Evolutionary conservation across 768 basidiomycete genomes (phyloP).

Genomic region (Chiua virens): DNA sequence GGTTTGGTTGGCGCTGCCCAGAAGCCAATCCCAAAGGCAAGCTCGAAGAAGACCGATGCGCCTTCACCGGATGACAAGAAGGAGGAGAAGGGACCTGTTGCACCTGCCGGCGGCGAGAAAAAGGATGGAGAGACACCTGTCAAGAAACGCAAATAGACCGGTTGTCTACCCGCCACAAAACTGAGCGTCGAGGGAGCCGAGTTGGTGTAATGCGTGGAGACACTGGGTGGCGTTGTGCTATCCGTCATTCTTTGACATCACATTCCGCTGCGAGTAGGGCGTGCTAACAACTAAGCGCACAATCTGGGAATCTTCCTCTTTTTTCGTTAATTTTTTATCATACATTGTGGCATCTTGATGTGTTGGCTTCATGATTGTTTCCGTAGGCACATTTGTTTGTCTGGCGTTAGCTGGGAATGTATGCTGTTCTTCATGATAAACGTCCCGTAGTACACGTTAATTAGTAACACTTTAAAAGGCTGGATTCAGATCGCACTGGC

Average conservation of each 20-base stretch:
- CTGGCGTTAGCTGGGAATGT: constrained; percentile 22
- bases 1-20: constrained; percentile 74
- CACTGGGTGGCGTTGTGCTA: constrained; percentile 5
- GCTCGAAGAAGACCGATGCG: constrained; percentile 73
- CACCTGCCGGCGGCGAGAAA: constrained; percentile 72
- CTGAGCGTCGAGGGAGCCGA: background rate
- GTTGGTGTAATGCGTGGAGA: constrained; percentile 10
- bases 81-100: constrained; percentile 62
- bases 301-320: background rate
- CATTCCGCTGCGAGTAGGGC: constrained; percentile 9
- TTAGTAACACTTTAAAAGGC: too few species aligned
- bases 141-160: constrained; percentile 72
- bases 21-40: constrained; percentile 69
- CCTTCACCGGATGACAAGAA: constrained; percentile 66
- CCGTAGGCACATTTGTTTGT: constrained; percentile 12
- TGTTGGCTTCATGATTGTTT: constrained; percentile 17
- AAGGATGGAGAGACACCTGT: constrained; percentile 57
- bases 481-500: background rate
- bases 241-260: constrained; percentile 10
- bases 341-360: background rate
- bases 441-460: too few species aligned
- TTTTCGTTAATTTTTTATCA: constrained; percentile 1
- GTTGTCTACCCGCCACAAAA: constrained; percentile 2
- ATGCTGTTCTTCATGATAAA: constrained; percentile 16
- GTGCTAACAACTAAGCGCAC: constrained; percentile 6